phyloP scores from a whole-genome alignment of 2,329 filamentous ascomycete genomes.

The Aspergillus ustus region DNA sequence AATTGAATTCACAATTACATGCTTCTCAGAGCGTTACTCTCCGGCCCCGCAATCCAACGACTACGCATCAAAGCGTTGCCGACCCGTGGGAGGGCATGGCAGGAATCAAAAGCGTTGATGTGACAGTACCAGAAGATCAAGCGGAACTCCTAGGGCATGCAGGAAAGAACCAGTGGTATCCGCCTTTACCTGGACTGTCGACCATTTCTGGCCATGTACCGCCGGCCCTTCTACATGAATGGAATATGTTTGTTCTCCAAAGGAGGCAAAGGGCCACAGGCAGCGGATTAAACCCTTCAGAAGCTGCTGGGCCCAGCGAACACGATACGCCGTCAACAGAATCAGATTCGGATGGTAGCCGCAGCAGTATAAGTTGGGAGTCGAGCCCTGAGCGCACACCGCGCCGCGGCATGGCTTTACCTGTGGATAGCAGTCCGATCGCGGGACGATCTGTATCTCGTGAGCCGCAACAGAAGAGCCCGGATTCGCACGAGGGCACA shows the following conservation, averaged over 20 bases:
- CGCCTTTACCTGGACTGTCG: conserved; percentile 34
- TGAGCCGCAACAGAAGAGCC: not conserved
- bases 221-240: conserved; percentile 37
- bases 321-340: conserved; percentile 18
- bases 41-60: not conserved
- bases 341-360: conserved; percentile 17
- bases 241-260: conserved; percentile 37
- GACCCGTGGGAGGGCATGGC: conserved; percentile 39
- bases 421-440: conserved; percentile 36
- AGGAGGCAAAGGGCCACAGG: conserved; percentile 7
- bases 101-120: conserved; percentile 47
- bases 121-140: conserved; percentile 57
- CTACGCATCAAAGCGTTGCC: not conserved
- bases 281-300: not conserved
- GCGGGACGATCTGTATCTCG: not conserved
- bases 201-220: conserved; percentile 41
- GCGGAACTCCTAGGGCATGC: conserved; percentile 48
- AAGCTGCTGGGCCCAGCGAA: not conserved
- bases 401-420: conserved; percentile 25
- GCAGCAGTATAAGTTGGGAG: conserved; percentile 28
- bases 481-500: not conserved
- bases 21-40: not conserved
- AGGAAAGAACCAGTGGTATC: conserved; percentile 43
- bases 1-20: not conserved
- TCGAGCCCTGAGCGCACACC: conserved; percentile 21